Evolutionary conservation across 1,139 yeast species (phyloP).

Genomic region (Hyphopichia buzzinii): DNA sequence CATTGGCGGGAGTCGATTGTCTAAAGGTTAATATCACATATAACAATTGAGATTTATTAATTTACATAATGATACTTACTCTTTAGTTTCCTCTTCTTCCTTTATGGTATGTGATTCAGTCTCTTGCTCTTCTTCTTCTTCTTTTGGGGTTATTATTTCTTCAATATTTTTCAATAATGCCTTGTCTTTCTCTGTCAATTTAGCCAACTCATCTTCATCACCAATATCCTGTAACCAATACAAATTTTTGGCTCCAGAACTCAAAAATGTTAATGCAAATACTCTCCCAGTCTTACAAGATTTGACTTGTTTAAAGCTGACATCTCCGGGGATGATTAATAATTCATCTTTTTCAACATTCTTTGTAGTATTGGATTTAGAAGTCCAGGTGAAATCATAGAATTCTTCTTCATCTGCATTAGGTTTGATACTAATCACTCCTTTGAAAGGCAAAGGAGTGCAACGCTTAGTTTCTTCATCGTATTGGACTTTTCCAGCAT

Average conservation of each 20-base stretch:
- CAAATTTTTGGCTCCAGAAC: conserved; percentile 80
- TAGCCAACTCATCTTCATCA: conserved; percentile 59
- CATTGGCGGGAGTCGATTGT: not conserved
- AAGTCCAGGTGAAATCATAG: conserved; percentile 43
- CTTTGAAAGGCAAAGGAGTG: conserved; percentile 75
- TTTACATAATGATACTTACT: conserved; percentile 14
- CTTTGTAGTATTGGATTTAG: conserved; percentile 30
- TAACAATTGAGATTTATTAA: not conserved
- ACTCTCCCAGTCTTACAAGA: conserved; percentile 85
- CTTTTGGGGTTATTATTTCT: conserved; percentile 45
- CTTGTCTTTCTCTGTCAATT: conserved; percentile 63
- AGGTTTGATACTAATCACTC: conserved; percentile 64
- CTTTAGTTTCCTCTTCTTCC: conserved; percentile 9
- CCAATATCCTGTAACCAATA: conserved; percentile 91
- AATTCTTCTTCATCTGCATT: conserved; percentile 54
- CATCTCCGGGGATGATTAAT: conserved; percentile 90
- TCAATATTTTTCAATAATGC: conserved; percentile 51
- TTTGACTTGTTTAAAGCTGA: conserved; percentile 71
- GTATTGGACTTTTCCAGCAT: conserved; percentile 83
- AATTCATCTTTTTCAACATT: conserved; percentile 61
- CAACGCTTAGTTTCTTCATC: conserved; percentile 70
- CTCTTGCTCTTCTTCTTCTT: conserved; percentile 48
- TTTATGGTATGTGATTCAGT: conserved; percentile 19
- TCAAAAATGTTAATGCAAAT: conserved; percentile 73
- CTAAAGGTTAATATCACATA: not conserved